A percentile compares a stretch with the other conserved stretches of the same genome.
These are phyloP conservation scores for Verticillium nonalfalfae DNA, from an alignment of 2,329 filamentous ascomycete species.

Conservation along the genomic window DNA sequence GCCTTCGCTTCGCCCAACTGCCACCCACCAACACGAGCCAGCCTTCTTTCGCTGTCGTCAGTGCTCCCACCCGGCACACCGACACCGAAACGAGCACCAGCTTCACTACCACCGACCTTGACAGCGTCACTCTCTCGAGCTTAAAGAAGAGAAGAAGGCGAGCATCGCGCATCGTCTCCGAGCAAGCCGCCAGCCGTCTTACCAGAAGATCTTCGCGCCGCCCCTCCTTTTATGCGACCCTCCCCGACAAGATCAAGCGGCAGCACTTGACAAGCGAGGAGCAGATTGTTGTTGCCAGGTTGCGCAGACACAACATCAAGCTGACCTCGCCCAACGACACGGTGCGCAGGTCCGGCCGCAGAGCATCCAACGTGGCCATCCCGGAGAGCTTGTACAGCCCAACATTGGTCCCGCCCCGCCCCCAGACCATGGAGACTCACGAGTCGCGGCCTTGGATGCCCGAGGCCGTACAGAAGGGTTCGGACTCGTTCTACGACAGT, in stretches of 20 bases:
- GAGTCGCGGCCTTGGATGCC: constrained; percentile 6
- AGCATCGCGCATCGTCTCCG: constrained; percentile 15
- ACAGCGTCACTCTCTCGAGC: constrained; percentile 9
- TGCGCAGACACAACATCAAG: constrained; percentile 37
- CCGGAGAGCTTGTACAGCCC: neutral
- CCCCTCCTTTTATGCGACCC: constrained; percentile 57
- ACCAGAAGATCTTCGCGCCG: constrained; percentile 22
- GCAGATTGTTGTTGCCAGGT: constrained; percentile 52
- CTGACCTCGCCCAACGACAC: constrained; percentile 45
- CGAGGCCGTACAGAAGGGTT: constrained; percentile 22
- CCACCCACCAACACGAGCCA: constrained; percentile 1
- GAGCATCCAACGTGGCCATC: neutral
- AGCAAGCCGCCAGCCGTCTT: constrained; percentile 17
- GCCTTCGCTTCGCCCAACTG: constrained; percentile 47
- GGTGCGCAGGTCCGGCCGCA: constrained; percentile 6
- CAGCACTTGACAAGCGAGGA: constrained; percentile 68
- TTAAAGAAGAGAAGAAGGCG: constrained; percentile 9
- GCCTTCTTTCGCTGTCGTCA: neutral
- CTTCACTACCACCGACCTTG: constrained; percentile 3
- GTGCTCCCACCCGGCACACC: constrained; percentile 4
- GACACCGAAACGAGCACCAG: neutral
- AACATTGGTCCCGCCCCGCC: neutral
- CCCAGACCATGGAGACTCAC: neutral
- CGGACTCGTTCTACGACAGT: constrained; percentile 56
- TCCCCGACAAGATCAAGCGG: constrained; percentile 68